A percentile compares a stretch with the other conserved stretches of the same genome.
Evolutionary conservation across 2,329 filamentous ascomycete genomes (phyloP).

Genomic region (Verticillium klebahnii): DNA sequence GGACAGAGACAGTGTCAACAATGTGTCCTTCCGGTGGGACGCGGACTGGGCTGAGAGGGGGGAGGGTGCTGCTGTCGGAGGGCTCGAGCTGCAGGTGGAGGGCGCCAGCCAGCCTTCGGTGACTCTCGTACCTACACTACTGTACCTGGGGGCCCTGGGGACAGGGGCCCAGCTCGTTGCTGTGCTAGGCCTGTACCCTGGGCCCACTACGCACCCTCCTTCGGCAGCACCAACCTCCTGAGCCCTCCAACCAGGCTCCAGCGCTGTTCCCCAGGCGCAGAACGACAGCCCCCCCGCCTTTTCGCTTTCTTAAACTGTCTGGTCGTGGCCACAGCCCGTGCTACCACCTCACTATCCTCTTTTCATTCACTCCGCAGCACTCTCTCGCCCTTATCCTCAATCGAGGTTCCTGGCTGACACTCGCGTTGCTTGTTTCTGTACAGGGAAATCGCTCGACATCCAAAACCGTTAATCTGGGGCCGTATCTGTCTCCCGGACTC

Average conservation of each 20-base stretch:
- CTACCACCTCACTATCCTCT: slow-evolving; percentile 46
- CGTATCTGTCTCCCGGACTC: not conserved
- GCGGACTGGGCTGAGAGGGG: not conserved
- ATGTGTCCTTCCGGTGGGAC: not conserved
- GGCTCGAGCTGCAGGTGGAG: not conserved
- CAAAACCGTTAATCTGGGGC: slow-evolving; percentile 24
- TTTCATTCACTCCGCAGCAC: slow-evolving; percentile 44
- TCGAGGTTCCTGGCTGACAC: slow-evolving; percentile 27
- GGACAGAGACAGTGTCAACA: not conserved
- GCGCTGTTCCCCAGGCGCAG: not conserved
- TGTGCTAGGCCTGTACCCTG: not conserved
- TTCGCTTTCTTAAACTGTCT: slow-evolving; percentile 33
- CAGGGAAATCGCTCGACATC: slow-evolving; percentile 25
- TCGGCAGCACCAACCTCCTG: slow-evolving; percentile 16
- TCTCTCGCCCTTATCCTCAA: slow-evolving; percentile 35
- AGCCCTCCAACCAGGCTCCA: slow-evolving; percentile 3
- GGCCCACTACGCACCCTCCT: slow-evolving; percentile 17
- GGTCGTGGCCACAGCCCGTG: slow-evolving; percentile 38
- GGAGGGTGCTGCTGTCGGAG: not conserved
- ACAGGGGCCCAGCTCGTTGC: not conserved
- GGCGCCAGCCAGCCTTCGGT: not conserved
- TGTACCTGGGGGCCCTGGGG: not conserved
- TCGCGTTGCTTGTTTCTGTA: slow-evolving; percentile 32
- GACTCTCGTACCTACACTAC: not conserved
- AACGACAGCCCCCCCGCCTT: slow-evolving; percentile 12